Evolutionary conservation across 1,139 yeast genomes (phyloP).

Genomic region (Scheffersomyces stambukii): DNA sequence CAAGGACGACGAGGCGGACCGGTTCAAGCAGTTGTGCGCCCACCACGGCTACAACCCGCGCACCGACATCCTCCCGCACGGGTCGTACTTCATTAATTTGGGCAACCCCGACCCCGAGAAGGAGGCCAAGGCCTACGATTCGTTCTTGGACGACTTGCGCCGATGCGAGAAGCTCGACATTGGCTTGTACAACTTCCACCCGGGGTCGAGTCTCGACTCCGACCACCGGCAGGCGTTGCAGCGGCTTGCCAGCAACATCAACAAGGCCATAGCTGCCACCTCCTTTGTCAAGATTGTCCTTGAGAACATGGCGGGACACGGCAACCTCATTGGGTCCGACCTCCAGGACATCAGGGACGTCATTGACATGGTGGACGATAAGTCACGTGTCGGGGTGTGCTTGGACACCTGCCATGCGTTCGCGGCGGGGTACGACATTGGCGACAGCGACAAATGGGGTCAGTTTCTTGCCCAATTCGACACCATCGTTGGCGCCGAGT

Average conservation of each 20-base stretch:
- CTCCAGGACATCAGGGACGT: constrained; percentile 73
- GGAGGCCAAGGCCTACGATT: constrained; percentile 66
- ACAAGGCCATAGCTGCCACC: constrained; percentile 71
- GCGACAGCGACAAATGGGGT: constrained; percentile 49
- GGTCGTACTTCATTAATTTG: constrained; percentile 85
- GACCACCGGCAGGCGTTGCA: constrained; percentile 62
- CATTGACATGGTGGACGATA: constrained; percentile 71
- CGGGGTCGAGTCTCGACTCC: constrained; percentile 82
- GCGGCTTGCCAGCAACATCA: constrained; percentile 72
- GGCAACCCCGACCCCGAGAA: constrained; percentile 88
- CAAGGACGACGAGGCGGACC: constrained; percentile 58
- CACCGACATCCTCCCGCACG: constrained; percentile 87
- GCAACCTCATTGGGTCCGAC: constrained; percentile 80
- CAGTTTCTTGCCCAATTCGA: constrained; percentile 77
- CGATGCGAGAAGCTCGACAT: constrained; percentile 84
- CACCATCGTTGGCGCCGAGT: constrained; percentile 64
- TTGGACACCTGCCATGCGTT: constrained; percentile 92
- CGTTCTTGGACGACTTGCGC: constrained; percentile 81
- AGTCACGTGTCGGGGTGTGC: constrained; percentile 85
- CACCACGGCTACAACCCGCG: constrained; percentile 64
- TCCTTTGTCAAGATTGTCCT: constrained; percentile 78
- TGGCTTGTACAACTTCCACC: constrained; percentile 89
- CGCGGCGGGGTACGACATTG: constrained; percentile 93
- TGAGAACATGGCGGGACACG: constrained; percentile 98
- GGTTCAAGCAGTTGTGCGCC: constrained; percentile 61